These are phyloP conservation scores for Hypholoma fasciculare DNA, from an alignment of 768 basidiomycete species.

Conservation along the genomic window DNA sequence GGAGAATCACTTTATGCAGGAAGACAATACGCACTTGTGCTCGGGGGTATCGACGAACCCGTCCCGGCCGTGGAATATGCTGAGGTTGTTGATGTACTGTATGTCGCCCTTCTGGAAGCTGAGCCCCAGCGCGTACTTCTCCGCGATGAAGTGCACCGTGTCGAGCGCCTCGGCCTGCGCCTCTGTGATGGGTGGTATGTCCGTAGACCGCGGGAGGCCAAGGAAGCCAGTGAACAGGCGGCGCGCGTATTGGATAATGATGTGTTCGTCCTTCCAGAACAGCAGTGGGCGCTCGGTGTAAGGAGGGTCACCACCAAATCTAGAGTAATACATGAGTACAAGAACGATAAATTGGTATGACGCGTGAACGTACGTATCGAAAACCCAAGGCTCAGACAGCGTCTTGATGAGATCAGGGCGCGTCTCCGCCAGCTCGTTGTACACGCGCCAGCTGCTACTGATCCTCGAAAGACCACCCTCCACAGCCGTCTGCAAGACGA, in stretches of 20 bases:
- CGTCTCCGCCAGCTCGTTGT: slow-evolving; percentile 48
- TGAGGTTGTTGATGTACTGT: slow-evolving; percentile 48
- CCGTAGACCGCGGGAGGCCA: slow-evolving; percentile 31
- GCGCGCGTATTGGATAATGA: slow-evolving; percentile 47
- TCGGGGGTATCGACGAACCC: slow-evolving; percentile 38
- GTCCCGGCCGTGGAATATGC: slow-evolving; percentile 46
- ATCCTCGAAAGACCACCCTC: slow-evolving; percentile 47
- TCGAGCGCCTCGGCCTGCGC: slow-evolving; percentile 51
- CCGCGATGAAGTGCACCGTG: slow-evolving; percentile 42
- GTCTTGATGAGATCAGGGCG: slow-evolving; percentile 45
- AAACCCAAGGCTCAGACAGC: slow-evolving; percentile 41
- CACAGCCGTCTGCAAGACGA: slow-evolving; percentile 39
- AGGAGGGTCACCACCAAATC: slow-evolving; percentile 37
- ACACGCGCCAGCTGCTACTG: slow-evolving; percentile 42
- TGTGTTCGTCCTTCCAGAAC: slow-evolving; percentile 36
- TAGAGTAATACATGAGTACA: slow-evolving; percentile 8
- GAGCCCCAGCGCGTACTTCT: slow-evolving; percentile 40
- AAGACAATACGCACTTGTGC: slow-evolving; percentile 30
- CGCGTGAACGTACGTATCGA: slow-evolving; percentile 30
- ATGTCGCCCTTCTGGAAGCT: slow-evolving; percentile 51
- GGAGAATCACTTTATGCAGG: neutral
- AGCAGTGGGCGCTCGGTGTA: slow-evolving; percentile 40
- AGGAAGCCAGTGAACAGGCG: slow-evolving; percentile 42
- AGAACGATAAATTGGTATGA: no score
- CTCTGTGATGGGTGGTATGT: slow-evolving; percentile 47